phyloP scores from a whole-genome alignment of 208 protist species.

The Phytomonas francai region DNA sequence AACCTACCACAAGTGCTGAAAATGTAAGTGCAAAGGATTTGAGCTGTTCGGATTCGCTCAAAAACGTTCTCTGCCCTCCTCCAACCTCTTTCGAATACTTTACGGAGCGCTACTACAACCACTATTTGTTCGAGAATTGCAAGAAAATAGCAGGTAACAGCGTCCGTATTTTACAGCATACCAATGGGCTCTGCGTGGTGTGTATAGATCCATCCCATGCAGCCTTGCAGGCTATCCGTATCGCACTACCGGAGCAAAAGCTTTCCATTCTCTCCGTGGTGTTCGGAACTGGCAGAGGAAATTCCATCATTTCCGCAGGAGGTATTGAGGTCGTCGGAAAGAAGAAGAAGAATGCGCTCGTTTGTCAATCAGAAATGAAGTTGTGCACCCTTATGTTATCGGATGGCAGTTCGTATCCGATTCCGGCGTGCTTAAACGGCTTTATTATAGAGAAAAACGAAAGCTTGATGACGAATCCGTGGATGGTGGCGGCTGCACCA shows the following conservation, averaged over 20 bases:
- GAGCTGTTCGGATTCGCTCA: too few species aligned
- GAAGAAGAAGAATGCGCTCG: constrained; percentile 75
- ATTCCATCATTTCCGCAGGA: constrained; percentile 32
- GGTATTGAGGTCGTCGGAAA: constrained; percentile 69
- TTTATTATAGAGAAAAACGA: constrained; percentile 78
- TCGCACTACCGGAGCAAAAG: constrained; percentile 1
- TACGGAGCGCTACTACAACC: constrained; percentile 72
- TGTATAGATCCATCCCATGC: constrained; percentile 69
- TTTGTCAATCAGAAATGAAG: constrained; percentile 73
- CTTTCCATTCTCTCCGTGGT: constrained; percentile 16
- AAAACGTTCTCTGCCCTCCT: too few species aligned
- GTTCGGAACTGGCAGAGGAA: constrained; percentile 40
- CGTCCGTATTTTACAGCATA: constrained; percentile 72
- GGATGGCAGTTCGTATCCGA: constrained; percentile 37
- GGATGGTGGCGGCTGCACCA: constrained; percentile 45
- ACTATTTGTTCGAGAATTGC: constrained; percentile 58
- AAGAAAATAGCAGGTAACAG: constrained; percentile 64
- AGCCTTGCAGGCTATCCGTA: constrained; percentile 11
- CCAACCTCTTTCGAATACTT: constrained; percentile 69
- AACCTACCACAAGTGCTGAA: too few species aligned
- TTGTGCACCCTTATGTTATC: constrained; percentile 51
- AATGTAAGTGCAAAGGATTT: too few species aligned
- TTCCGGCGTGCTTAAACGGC: constrained; percentile 74
- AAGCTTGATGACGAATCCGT: constrained; percentile 36
- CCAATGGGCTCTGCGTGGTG: constrained; percentile 75